phyloP scores from a whole-genome alignment of 2,329 filamentous ascomycete species.

The Sarocladium oryzae region DNA sequence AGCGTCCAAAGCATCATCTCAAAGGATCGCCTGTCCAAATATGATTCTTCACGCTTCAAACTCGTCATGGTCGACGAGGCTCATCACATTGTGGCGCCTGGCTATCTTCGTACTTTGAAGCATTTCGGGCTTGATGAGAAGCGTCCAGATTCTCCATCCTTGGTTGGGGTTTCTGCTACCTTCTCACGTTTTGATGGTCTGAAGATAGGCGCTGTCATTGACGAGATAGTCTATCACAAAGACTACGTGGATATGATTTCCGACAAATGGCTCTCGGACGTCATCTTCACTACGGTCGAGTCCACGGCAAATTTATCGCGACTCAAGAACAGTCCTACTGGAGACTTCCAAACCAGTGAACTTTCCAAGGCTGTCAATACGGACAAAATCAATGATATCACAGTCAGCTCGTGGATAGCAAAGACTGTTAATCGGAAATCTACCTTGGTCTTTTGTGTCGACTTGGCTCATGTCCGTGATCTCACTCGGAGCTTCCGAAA shows the following conservation, averaged over 20 bases:
- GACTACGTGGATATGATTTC: constrained; percentile 63
- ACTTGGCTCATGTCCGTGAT: constrained; percentile 71
- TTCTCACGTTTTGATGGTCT: constrained; percentile 76
- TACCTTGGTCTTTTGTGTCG: constrained; percentile 90
- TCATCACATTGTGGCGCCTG: constrained; percentile 85
- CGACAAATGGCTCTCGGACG: constrained; percentile 85
- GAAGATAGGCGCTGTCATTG: constrained; percentile 75
- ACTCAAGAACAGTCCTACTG: constrained; percentile 53
- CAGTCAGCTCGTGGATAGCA: constrained; percentile 77
- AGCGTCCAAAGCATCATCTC: constrained; percentile 82
- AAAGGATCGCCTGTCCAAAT: constrained; percentile 71
- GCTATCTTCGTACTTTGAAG: constrained; percentile 68
- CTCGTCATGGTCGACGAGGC: constrained; percentile 92
- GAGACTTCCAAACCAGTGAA: constrained; percentile 75
- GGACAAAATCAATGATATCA: constrained; percentile 70
- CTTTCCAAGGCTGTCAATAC: constrained; percentile 82
- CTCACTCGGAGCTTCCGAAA: constrained; percentile 71
- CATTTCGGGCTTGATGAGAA: constrained; percentile 65
- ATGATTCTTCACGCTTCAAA: constrained; percentile 74
- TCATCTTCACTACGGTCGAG: constrained; percentile 89
- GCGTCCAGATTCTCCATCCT: constrained; percentile 42
- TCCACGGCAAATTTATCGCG: constrained; percentile 72
- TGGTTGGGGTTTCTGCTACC: constrained; percentile 87
- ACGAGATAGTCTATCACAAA: constrained; percentile 94
- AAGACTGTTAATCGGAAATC: constrained; percentile 70